Conservation (phyloP, 2,329 filamentous ascomycete genomes). For the Pezizomycotina sp. region DNA sequence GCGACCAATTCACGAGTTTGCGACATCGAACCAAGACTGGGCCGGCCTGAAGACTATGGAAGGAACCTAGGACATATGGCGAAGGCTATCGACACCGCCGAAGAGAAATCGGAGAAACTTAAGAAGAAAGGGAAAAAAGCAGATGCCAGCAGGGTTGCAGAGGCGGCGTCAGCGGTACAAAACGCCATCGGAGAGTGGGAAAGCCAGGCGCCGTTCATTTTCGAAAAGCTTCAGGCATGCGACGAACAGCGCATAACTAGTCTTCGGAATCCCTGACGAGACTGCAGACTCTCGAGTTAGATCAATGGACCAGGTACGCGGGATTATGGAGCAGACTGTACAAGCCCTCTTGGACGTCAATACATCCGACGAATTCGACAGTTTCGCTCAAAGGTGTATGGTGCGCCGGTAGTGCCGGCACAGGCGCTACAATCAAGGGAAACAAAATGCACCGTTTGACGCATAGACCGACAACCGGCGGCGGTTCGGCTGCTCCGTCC, state of each 20-base stretch:
- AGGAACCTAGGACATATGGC: constrained; percentile 65
- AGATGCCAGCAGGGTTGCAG: constrained; percentile 60
- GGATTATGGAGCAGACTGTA: constrained; percentile 61
- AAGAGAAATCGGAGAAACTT: constrained; percentile 73
- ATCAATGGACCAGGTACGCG: constrained; percentile 64
- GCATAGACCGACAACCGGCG: constrained; percentile 21
- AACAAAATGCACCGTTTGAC: too few relatives aligned
- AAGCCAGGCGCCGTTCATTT: constrained; percentile 83
- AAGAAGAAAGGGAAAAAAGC: constrained; percentile 61
- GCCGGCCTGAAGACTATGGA: constrained; percentile 66
- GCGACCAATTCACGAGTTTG: constrained; percentile 60
- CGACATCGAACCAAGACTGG: constrained; percentile 54
- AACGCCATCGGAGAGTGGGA: constrained; percentile 77
- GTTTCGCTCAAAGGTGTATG: constrained; percentile 38
- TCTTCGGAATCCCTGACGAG: constrained; percentile 83
- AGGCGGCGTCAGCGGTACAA: constrained; percentile 56
- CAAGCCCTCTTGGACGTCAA: constrained; percentile 72
- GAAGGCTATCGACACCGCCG: constrained; percentile 67
- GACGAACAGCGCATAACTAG: constrained; percentile 84
- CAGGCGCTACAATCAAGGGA: constrained; percentile 27
- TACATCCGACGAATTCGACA: constrained; percentile 71
- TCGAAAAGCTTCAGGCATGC: constrained; percentile 76
- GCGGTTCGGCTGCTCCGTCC: constrained; percentile 26
- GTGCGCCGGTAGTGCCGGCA: constrained; percentile 25
- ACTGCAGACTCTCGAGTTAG: constrained; percentile 79